These are phyloP conservation scores for Rhizopogon vesiculosus DNA, from an alignment of 768 basidiomycete genomes.

Conservation along the genomic window DNA sequence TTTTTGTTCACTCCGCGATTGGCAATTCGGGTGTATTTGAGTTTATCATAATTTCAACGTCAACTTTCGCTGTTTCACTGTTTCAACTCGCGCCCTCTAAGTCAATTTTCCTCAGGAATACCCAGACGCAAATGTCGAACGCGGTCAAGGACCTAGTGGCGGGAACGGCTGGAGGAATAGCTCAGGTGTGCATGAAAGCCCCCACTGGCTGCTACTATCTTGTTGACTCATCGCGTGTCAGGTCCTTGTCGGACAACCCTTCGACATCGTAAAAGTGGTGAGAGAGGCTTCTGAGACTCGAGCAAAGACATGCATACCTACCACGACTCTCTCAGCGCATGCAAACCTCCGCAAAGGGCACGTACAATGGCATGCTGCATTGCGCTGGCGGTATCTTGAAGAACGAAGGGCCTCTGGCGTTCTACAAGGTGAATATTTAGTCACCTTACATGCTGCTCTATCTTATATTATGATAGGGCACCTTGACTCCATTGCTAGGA, in stretches of 20 bases:
- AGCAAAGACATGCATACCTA: slow-evolving; percentile 5
- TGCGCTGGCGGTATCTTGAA: slow-evolving; percentile 89
- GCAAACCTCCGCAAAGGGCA: slow-evolving; percentile 90
- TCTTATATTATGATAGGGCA: slow-evolving; percentile 53
- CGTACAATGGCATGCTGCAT: slow-evolving; percentile 82
- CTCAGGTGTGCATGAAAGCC: slow-evolving; percentile 50
- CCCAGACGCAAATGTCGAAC: slow-evolving; percentile 32
- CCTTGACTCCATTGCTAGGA: slow-evolving; percentile 83
- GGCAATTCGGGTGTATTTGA: slow-evolving; percentile 2
- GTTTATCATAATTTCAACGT: not conserved
- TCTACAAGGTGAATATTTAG: slow-evolving; percentile 72
- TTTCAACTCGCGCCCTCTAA: not conserved
- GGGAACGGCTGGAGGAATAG: slow-evolving; percentile 88
- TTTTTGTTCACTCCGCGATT: slow-evolving; percentile 12
- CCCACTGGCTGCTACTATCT: not conserved
- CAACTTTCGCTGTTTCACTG: not conserved
- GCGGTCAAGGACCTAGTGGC: slow-evolving; percentile 85
- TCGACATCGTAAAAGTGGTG: slow-evolving; percentile 97
- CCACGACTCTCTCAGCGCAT: slow-evolving; percentile 56
- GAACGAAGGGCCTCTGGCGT: slow-evolving; percentile 89
- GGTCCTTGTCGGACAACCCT: slow-evolving; percentile 91
- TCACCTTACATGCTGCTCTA: not conserved
- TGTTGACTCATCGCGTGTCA: slow-evolving; percentile 24
- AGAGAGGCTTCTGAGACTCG: slow-evolving; percentile 26
- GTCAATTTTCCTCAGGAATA: slow-evolving; percentile 6